Conservation (phyloP, 2,329 filamentous ascomycete genomes). For the Biscogniauxia sp. region DNA sequence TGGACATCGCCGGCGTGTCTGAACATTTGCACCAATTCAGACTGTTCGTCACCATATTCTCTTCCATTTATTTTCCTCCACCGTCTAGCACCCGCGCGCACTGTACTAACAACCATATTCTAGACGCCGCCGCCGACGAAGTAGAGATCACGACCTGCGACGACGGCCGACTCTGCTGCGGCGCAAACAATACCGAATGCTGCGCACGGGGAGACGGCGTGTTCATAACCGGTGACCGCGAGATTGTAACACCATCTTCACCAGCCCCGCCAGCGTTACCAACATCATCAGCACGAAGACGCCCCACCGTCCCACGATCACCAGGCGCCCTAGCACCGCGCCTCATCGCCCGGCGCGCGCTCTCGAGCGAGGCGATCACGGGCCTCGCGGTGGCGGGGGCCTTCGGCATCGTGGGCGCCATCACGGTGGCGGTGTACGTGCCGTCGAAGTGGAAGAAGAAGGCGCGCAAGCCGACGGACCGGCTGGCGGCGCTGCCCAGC, state of each 20-base stretch:
- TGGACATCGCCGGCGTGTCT: slow-evolving; percentile 3
- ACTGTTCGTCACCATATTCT: neutral
- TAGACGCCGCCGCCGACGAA: slow-evolving; percentile 1
- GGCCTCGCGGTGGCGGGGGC: neutral
- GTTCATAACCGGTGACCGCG: neutral
- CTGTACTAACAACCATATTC: neutral
- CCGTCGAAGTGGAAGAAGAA: neutral
- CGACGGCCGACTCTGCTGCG: slow-evolving; percentile 4
- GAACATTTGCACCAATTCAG: neutral
- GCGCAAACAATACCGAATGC: neutral
- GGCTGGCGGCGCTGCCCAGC: neutral
- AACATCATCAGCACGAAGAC: neutral
- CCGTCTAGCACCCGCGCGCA: neutral
- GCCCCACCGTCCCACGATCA: neutral
- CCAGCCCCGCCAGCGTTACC: neutral
- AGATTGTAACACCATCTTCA: neutral
- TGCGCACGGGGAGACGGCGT: neutral
- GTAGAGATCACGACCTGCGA: slow-evolving; percentile 1
- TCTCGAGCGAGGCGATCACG: neutral
- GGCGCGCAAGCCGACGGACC: neutral
- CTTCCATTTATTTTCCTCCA: neutral
- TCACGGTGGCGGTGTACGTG: neutral
- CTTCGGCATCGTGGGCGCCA: neutral
- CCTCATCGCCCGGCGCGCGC: neutral
- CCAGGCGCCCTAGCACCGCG: neutral